These are phyloP conservation scores for Gracilaria gracilis DNA, from an alignment of 23 red algal genomes.

Conservation along the genomic window DNA sequence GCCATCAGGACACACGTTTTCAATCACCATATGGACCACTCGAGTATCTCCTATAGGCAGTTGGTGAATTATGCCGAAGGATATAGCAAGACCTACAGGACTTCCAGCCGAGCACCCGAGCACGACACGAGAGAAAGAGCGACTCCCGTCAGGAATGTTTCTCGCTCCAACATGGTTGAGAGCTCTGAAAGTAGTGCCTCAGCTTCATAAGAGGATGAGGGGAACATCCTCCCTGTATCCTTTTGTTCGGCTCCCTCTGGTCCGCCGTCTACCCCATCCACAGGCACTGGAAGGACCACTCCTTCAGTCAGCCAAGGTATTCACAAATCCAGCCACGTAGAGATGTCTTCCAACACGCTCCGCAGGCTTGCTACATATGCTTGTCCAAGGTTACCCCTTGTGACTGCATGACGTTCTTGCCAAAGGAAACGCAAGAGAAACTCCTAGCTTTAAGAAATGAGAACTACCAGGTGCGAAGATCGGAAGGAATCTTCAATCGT, in stretches of 20 bases:
- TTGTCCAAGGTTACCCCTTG: not conserved
- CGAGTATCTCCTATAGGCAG: not conserved
- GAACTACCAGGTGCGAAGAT: not conserved
- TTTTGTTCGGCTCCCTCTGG: not conserved
- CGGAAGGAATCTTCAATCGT: not conserved
- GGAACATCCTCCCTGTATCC: not conserved
- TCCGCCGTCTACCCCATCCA: not conserved
- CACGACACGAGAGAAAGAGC: not conserved
- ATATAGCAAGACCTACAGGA: not conserved
- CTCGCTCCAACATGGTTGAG: not conserved
- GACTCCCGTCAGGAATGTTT: not conserved
- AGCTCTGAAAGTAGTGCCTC: not conserved
- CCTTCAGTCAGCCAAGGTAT: not conserved
- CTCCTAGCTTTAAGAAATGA: not conserved
- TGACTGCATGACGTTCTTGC: not conserved
- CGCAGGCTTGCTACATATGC: not conserved
- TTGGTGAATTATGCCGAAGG: not conserved
- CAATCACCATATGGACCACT: not conserved
- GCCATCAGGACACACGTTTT: not conserved
- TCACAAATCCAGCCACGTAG: not conserved
- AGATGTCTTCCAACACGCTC: not conserved
- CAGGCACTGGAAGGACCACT: not conserved
- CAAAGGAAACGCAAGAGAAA: slow-evolving; percentile 1
- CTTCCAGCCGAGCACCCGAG: not conserved
- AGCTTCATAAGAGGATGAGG: not conserved